These are phyloP conservation scores for Epichloe elymi DNA, from an alignment of 2,329 filamentous ascomycete species.

Conservation along the genomic window DNA sequence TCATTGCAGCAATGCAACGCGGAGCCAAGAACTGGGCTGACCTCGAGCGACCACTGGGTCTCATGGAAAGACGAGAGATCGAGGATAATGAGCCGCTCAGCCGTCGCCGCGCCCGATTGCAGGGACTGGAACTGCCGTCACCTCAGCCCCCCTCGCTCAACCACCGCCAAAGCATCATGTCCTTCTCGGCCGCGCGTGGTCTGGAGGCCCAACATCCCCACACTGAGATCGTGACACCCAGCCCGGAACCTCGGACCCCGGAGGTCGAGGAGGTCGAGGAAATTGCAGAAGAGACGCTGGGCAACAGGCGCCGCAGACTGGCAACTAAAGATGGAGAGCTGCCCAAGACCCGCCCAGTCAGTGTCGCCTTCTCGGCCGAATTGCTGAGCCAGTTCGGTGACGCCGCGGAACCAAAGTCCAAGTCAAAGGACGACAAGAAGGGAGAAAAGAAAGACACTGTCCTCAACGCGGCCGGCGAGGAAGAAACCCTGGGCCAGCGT, in stretches of 20 bases:
- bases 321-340: slow-evolving; percentile 41
- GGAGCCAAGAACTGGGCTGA: slow-evolving; percentile 37
- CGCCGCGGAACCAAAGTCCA: slow-evolving; percentile 27
- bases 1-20: slow-evolving; percentile 55
- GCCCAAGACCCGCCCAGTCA: slow-evolving; percentile 45
- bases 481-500: slow-evolving; percentile 70
- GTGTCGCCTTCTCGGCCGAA: slow-evolving; percentile 53
- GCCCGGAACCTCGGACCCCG: slow-evolving; percentile 24
- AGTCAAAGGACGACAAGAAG: slow-evolving; percentile 9
- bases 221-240: background rate
- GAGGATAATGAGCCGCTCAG: slow-evolving; percentile 90
- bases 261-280: slow-evolving; percentile 48
- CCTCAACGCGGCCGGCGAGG: slow-evolving; percentile 27
- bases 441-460: slow-evolving; percentile 31
- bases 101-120: slow-evolving; percentile 59
- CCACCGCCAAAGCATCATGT: slow-evolving; percentile 32
- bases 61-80: slow-evolving; percentile 69
- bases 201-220: background rate
- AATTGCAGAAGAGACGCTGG: slow-evolving; percentile 51
- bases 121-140: slow-evolving; percentile 41
- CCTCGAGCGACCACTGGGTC: slow-evolving; percentile 52
- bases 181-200: slow-evolving; percentile 18
- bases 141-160: slow-evolving; percentile 19
- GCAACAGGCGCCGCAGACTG: slow-evolving; percentile 50
- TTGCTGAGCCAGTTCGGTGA: slow-evolving; percentile 52